Conservation (phyloP, 2,329 filamentous ascomycete genomes). For the Colletotrichum plurivorum region DNA sequence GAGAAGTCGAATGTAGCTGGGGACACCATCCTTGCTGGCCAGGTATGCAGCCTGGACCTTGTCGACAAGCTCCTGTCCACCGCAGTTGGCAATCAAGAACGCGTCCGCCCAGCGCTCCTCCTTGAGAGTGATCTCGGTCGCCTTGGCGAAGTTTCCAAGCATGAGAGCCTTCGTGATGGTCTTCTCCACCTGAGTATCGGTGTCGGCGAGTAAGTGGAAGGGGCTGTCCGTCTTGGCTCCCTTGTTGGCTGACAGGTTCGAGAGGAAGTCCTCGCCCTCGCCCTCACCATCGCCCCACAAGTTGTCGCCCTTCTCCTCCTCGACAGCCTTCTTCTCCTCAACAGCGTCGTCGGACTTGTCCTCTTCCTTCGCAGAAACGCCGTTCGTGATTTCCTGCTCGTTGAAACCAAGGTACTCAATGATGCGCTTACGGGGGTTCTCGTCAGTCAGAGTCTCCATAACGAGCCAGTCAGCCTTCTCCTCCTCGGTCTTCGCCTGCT, state of each 20-base stretch:
- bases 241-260: slow-evolving; percentile 87
- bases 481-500: slow-evolving; percentile 83
- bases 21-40: slow-evolving; percentile 82
- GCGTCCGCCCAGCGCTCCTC: slow-evolving; percentile 95
- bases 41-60: slow-evolving; percentile 95
- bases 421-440: slow-evolving; percentile 88
- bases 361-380: slow-evolving; percentile 55
- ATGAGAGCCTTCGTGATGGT: slow-evolving; percentile 89
- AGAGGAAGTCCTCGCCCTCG: slow-evolving; percentile 82
- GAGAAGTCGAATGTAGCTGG: slow-evolving; percentile 92
- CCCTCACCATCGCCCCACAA: slow-evolving; percentile 82
- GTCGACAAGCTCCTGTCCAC: slow-evolving; percentile 91
- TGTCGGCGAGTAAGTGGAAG: slow-evolving; percentile 88
- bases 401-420: slow-evolving; percentile 92
- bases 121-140: slow-evolving; percentile 88
- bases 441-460: slow-evolving; percentile 87
- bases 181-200: slow-evolving; percentile 88
- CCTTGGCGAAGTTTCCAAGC: slow-evolving; percentile 90
- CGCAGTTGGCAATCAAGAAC: slow-evolving; percentile 97
- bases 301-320: slow-evolving; percentile 70
- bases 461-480: slow-evolving; percentile 98
- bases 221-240: slow-evolving; percentile 94
- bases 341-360: slow-evolving; percentile 50
- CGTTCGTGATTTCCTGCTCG: slow-evolving; percentile 69
- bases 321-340: slow-evolving; percentile 48